Conservation (phyloP, 768 basidiomycete genomes). For the Leccinum disarticulatum region DNA sequence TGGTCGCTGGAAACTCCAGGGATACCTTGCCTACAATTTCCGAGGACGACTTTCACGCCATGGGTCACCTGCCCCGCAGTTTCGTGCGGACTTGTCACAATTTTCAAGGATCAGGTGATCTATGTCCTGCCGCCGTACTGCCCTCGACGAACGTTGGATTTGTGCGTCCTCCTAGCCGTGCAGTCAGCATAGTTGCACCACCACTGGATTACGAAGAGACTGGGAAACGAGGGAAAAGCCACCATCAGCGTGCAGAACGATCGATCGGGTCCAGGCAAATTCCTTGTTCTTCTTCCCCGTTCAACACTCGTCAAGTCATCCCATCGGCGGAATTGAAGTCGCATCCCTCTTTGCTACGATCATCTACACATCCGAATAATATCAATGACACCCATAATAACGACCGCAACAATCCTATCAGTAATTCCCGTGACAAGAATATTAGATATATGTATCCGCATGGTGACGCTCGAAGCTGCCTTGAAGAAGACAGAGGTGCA, state of each 20-base stretch:
- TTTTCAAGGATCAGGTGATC: constrained; percentile 2
- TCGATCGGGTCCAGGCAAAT: constrained; percentile 5
- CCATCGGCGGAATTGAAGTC: constrained; percentile 4
- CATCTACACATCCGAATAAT: constrained; percentile 25
- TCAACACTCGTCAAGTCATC: constrained; percentile 9
- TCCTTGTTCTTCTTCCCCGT: not conserved
- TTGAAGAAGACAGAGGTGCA: constrained; percentile 4
- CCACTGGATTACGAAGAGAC: constrained; percentile 23
- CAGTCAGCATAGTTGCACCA: constrained; percentile 32
- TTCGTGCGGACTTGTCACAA: constrained; percentile 5
- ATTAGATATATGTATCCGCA: constrained; percentile 26
- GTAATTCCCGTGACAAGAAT: constrained; percentile 18
- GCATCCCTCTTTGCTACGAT: constrained; percentile 14
- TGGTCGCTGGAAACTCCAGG: constrained; percentile 10
- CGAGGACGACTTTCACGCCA: constrained; percentile 38
- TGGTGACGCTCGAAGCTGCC: constrained; percentile 10
- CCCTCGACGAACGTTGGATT: constrained; percentile 5
- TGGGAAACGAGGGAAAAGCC: constrained; percentile 14
- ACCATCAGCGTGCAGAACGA: constrained; percentile 11
- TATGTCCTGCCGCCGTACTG: not conserved
- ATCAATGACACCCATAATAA: constrained; percentile 22
- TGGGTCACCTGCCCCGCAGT: constrained; percentile 11
- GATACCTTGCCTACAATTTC: constrained; percentile 31
- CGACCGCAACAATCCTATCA: constrained; percentile 24
- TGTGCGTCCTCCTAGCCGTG: constrained; percentile 29